Evolutionary conservation across 805 yeast genomes (phyloP).

Genomic region (Teunomyces pallodes): DNA sequence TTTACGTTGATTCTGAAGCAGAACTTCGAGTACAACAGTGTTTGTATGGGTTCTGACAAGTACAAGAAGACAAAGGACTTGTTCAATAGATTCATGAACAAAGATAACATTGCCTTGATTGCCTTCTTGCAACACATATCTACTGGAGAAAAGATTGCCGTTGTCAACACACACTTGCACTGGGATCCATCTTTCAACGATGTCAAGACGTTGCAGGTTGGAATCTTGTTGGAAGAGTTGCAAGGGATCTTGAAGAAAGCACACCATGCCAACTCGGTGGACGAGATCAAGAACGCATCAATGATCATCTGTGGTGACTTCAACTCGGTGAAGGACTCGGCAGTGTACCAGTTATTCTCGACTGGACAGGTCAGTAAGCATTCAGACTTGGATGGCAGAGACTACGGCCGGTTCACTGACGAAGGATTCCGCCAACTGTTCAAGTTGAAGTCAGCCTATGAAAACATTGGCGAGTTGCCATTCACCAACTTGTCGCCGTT

Average conservation of each 20-base stretch:
- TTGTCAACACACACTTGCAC: conserved; percentile 92
- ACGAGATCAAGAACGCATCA: conserved; percentile 63
- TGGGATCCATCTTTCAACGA: conserved; percentile 98
- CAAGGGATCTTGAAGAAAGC: conserved; percentile 59
- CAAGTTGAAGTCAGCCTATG: conserved; percentile 81
- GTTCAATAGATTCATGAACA: conserved; percentile 92
- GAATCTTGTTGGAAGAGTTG: conserved; percentile 84
- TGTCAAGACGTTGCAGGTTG: conserved; percentile 94
- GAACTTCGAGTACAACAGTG: conserved; percentile 77
- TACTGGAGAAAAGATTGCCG: conserved; percentile 68
- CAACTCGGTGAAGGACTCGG: conserved; percentile 82
- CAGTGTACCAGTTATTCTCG: conserved; percentile 87
- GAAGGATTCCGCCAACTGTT: conserved; percentile 83
- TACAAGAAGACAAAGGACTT: conserved; percentile 92
- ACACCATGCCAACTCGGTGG: conserved; percentile 42
- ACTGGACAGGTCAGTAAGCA: conserved; percentile 80
- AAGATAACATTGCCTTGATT: conserved; percentile 87
- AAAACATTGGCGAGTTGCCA: conserved; percentile 82
- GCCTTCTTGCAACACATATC: conserved; percentile 68
- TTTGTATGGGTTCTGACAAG: conserved; percentile 77
- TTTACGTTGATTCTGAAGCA: conserved; percentile 71
- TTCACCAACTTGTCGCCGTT: conserved; percentile 94
- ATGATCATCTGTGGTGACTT: conserved; percentile 91
- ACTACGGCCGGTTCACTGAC: conserved; percentile 87
- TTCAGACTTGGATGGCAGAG: conserved; percentile 77